Evolutionary conservation across 495 filamentous ascomycete species (phyloP).

Genomic region (Podospora appendiculata): DNA sequence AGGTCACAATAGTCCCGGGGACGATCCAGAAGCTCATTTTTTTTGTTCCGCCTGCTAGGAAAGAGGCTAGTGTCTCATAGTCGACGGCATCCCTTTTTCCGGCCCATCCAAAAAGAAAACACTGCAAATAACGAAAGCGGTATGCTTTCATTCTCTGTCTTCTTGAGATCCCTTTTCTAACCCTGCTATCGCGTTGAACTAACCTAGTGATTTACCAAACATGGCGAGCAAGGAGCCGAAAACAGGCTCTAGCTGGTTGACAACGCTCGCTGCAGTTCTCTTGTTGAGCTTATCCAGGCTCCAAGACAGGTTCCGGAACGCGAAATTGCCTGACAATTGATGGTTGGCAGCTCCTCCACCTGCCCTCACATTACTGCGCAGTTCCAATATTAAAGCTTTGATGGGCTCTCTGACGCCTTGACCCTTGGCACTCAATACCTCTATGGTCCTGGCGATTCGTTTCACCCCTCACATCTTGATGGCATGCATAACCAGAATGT

Average conservation of each 20-base stretch:
- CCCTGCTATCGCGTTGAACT: too few species aligned
- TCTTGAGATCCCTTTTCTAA: too few species aligned
- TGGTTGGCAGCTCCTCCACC: conserved; percentile 43
- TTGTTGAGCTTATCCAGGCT: too few species aligned
- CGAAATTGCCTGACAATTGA: conserved; percentile 43
- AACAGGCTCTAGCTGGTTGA: background rate
- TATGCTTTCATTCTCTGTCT: too few species aligned
- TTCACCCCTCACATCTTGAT: conserved; percentile 44
- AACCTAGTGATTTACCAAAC: too few species aligned
- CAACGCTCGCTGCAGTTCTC: too few species aligned
- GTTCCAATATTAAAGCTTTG: conserved; percentile 41
- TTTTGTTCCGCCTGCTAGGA: background rate
- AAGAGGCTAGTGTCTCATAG: conserved; percentile 4
- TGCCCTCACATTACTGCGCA: conserved; percentile 42
- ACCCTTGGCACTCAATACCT: conserved; percentile 17
- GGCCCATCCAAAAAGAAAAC: too few species aligned
- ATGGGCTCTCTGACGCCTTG: conserved; percentile 56
- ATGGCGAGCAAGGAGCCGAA: too few species aligned
- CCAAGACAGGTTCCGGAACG: conserved; percentile 26
- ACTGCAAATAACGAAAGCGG: too few species aligned
- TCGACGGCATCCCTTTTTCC: conserved; percentile 6
- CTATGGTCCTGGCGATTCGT: conserved; percentile 50
- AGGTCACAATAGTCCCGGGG: conserved; percentile 12
- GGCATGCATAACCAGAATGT: background rate
- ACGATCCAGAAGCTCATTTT: background rate